Evolutionary conservation across 345 rosid genomes (phyloP), one percentile per base, ranked within the genome.

Genomic region (Citrus cavaleriei): DNA sequence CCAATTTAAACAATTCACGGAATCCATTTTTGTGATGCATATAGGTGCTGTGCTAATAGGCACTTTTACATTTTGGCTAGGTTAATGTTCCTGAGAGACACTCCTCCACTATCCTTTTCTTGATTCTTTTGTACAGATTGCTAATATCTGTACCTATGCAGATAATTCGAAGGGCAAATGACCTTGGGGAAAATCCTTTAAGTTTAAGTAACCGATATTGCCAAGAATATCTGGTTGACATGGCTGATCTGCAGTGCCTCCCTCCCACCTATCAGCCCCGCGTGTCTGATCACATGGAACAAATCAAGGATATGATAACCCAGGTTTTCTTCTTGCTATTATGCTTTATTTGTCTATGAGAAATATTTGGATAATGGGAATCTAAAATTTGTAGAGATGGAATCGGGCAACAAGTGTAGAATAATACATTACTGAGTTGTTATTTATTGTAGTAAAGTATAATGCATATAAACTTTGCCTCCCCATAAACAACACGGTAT

Each of bases 91-190:
- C 14, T 24, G 34, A 16, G 12, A 24, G 37, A 37, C 22, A 1
- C 34, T 8, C 10, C 21, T 32, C n/a, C 7, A 22, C 49, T 72
- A 10, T 68, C 35, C 25, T n/a, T 32, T 46, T 32, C 59, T 58
- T 46, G 61, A n/a, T 62, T 13, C 60, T 25, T 77, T 64, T 32
- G 8, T 46, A 34, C 14, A 27, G 77, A 54, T 4, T 35, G 21
- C 70, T 79, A 71, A 49, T 71, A 10, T 62, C 40, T 79, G 51
- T 51, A 59, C 38, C 65, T 10, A 46, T 84, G 54, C 85, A 94
- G 97, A 93, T 96, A 76, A 96, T 94, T 82, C 82, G 81, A 5
- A 87, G 97, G 60, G 91, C 97, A 13, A 93, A 90, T 81, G 91
- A 93, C 75, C 46, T 55, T 46, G 89, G 83, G 28, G 92, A 88